These are phyloP conservation scores for Paracorniculantispora psalliotae DNA, from an alignment of 2,329 filamentous ascomycete genomes.

Conservation along the genomic window DNA sequence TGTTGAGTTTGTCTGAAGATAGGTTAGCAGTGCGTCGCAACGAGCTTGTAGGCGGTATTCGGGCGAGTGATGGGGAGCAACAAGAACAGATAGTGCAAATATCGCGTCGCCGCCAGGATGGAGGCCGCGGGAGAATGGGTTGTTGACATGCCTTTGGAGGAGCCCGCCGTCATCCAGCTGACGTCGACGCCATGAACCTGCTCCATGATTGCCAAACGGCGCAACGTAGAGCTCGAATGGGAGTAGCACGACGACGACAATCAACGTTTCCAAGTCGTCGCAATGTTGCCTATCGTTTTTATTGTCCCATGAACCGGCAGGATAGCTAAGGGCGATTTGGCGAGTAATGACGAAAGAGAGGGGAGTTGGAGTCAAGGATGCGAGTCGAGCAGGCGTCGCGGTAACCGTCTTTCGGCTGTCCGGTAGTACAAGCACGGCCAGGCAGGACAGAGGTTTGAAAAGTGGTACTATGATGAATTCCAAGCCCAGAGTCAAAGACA, in stretches of 20 bases:
- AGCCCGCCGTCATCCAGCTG: slow-evolving; percentile 81
- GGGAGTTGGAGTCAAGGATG: background rate
- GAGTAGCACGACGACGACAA: background rate
- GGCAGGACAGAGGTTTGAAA: background rate
- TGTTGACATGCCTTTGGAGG: slow-evolving; percentile 65
- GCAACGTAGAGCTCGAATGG: background rate
- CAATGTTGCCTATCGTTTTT: background rate
- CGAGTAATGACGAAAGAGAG: slow-evolving; percentile 7
- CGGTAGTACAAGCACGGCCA: background rate
- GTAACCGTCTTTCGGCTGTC: background rate
- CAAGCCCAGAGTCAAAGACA: background rate
- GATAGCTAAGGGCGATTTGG: background rate
- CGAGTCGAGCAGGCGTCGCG: background rate
- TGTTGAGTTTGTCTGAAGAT: slow-evolving; percentile 27
- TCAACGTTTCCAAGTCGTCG: background rate
- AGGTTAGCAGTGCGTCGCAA: background rate
- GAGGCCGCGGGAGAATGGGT: slow-evolving; percentile 12
- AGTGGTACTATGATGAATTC: background rate
- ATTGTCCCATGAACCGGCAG: slow-evolving; percentile 6
- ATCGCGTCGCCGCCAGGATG: background rate
- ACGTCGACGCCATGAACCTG: slow-evolving; percentile 79
- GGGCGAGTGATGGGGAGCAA: background rate
- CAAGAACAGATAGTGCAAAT: no score
- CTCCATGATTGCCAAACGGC: slow-evolving; percentile 53
- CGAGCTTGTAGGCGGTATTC: background rate